phyloP scores from a whole-genome alignment of 495 filamentous ascomycete species.

The Aspergillus saccharolyticus region DNA sequence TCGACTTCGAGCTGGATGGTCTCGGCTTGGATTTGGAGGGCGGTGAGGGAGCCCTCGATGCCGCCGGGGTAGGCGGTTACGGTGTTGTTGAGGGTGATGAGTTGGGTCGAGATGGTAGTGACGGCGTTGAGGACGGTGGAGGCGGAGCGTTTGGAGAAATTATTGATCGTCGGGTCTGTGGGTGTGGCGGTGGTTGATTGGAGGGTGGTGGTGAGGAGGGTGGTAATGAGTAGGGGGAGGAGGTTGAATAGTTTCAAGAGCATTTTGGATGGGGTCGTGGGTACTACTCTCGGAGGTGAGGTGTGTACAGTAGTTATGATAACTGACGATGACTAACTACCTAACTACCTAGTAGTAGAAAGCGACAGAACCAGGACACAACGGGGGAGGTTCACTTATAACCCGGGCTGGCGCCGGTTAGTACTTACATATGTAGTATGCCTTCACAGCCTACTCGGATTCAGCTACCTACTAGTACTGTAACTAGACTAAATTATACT shows the following conservation, averaged over 20 bases:
- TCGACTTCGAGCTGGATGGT: conserved; percentile 6
- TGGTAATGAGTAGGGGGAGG: background rate
- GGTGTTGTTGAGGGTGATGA: conserved; percentile 20
- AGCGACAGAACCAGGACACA: too few species aligned
- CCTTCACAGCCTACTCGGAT: too few species aligned
- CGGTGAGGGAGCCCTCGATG: conserved; percentile 13
- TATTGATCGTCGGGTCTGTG: too few species aligned
- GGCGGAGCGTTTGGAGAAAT: conserved; percentile 19
- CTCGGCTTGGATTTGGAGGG: conserved; percentile 20
- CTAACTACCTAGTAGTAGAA: too few species aligned
- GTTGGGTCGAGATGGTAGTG: conserved; percentile 9
- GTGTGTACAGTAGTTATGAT: too few species aligned
- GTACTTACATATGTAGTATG: too few species aligned
- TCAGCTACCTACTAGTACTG: too few species aligned
- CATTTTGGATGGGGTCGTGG: background rate
- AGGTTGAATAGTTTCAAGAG: background rate
- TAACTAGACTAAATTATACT: too few species aligned
- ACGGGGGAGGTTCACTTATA: too few species aligned
- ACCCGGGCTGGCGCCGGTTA: too few species aligned
- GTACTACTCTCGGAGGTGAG: too few species aligned
- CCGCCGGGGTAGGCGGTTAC: conserved; percentile 21
- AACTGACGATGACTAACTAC: too few species aligned
- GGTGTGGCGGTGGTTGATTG: conserved; percentile 1
- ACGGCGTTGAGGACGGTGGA: conserved; percentile 18
- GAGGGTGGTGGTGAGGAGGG: conserved; percentile 1